Base-by-base conservation (phyloP, 23 red algal species). In the Rhodosorus marinus region DNA sequence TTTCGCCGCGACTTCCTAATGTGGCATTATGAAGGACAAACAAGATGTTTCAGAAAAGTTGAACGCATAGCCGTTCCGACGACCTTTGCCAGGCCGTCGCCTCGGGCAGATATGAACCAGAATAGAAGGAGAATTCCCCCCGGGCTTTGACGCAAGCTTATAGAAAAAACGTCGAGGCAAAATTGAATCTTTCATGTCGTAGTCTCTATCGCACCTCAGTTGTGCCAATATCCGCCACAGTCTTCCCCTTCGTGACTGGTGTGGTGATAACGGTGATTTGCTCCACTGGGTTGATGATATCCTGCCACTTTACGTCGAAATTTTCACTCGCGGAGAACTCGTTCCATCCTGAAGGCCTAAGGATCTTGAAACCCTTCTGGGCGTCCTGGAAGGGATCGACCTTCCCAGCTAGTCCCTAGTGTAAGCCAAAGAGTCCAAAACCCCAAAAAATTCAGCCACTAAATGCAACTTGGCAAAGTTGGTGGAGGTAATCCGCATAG, bases 251-350 rank as follows among this genome's bases (percentile, higher is more conserved):
- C 1, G 35, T 24, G 6, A 98, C 33, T 6, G 80, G 73, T 33
- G 54, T 65, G 14, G 78, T 84, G 26, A 81, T 52, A 8, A 98
- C 75, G 22, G 77, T 98, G 7, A 98, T 59, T 31, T 76, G 66
- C 48, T 98, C 90, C 19, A 85, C 65, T 47, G 90, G 79, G 50
- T 98, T 79, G 33, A 98, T 98, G 26, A 98, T 52, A 41, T 98
- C 90, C 57, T 85, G 78, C 70, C 78, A 98, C 60, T 98, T 98
- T 45, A 83, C 76, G 74, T 98, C 90, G 55, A 86, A 98, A 38
- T 76, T 55, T 22, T 67, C 72, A 32, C 67, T 41, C 31, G 57
- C 90, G 33, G 72, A 67, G 45, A 98, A 98, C 64, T 98, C 72
- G 60, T 98, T 98, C 90, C 90, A 98, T 9, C 79, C 90, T 8